Percentiles rank a stretch among this genome's conserved stretches.
Conservation (phyloP, 2,329 filamentous ascomycete species). For the Cladosporium sp. region DNA sequence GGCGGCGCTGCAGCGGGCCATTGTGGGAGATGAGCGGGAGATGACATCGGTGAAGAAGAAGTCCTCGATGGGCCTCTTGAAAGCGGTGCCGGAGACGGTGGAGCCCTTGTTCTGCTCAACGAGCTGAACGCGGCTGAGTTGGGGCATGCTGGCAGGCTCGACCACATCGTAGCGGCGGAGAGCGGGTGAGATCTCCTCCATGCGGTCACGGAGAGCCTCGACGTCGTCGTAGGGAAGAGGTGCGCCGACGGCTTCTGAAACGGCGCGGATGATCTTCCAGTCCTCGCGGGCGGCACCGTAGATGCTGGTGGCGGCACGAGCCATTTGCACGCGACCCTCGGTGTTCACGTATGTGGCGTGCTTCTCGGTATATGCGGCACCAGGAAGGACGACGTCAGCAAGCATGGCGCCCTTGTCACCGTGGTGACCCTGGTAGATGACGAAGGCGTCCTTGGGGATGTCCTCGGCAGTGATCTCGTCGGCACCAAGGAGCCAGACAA, state of each 20-base stretch:
- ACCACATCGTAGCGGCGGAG: constrained; percentile 87
- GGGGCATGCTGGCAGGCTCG: constrained; percentile 65
- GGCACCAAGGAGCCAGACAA: constrained; percentile 93
- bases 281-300: constrained; percentile 89
- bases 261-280: constrained; percentile 97
- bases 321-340: constrained; percentile 92
- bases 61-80: constrained; percentile 86
- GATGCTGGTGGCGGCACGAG: constrained; percentile 79
- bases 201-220: constrained; percentile 81
- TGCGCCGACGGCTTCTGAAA: constrained; percentile 81
- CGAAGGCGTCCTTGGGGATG: constrained; percentile 91
- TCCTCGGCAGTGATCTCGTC: constrained; percentile 83
- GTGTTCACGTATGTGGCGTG: constrained; percentile 95
- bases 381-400: constrained; percentile 89
- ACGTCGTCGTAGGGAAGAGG: constrained; percentile 92
- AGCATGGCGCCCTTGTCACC: constrained; percentile 90
- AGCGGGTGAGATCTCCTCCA: constrained; percentile 90
- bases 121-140: constrained; percentile 87
- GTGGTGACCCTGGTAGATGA: constrained; percentile 97
- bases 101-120: constrained; percentile 93
- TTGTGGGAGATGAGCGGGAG: constrained; percentile 94
- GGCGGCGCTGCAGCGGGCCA: constrained; percentile 93
- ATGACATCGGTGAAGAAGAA: constrained; percentile 99
- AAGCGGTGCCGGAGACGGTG: constrained; percentile 64
- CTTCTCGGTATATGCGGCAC: constrained; percentile 96